phyloP scores from a whole-genome alignment of 78 protist species.

The Monocercomonoides exilis region DNA sequence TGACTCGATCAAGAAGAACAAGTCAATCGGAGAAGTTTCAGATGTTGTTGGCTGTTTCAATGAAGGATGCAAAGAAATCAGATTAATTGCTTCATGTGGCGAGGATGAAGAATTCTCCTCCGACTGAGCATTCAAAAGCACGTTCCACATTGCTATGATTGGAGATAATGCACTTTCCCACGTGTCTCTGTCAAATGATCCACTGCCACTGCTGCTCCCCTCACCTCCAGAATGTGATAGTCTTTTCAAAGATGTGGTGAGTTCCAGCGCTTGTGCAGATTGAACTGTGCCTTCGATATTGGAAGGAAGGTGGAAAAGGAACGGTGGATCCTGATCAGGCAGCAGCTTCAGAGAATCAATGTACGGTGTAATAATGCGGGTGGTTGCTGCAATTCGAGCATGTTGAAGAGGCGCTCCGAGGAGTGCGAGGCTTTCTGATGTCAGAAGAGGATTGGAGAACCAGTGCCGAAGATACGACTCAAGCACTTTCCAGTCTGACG shows the following conservation, averaged over 20 bases:
- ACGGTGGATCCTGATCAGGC: constrained; percentile 49
- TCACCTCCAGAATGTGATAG: not conserved
- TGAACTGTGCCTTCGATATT: constrained; percentile 50
- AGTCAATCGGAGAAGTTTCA: not conserved
- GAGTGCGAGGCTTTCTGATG: not conserved
- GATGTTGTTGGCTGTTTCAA: not conserved
- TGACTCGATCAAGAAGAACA: not conserved
- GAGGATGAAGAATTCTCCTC: not conserved
- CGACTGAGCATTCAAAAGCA: not conserved
- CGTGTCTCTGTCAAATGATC: not conserved
- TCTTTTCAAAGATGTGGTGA: not conserved
- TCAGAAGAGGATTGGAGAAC: constrained; percentile 12
- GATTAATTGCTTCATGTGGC: constrained; percentile 12
- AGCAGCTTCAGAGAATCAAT: constrained; percentile 1
- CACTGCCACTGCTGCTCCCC: not conserved
- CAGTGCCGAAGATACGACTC: constrained; percentile 42
- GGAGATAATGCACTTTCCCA: not conserved
- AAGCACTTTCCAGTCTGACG: constrained; percentile 46
- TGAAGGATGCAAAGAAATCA: not conserved
- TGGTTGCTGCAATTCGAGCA: not conserved
- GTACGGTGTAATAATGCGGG: not conserved
- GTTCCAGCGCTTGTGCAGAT: not conserved
- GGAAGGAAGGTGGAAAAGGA: constrained; percentile 53
- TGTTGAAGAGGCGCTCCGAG: not conserved
- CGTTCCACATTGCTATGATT: not conserved